phyloP scores from a whole-genome alignment of 371 early-diverging fungal genomes.

The Umbelopsis sp. region DNA sequence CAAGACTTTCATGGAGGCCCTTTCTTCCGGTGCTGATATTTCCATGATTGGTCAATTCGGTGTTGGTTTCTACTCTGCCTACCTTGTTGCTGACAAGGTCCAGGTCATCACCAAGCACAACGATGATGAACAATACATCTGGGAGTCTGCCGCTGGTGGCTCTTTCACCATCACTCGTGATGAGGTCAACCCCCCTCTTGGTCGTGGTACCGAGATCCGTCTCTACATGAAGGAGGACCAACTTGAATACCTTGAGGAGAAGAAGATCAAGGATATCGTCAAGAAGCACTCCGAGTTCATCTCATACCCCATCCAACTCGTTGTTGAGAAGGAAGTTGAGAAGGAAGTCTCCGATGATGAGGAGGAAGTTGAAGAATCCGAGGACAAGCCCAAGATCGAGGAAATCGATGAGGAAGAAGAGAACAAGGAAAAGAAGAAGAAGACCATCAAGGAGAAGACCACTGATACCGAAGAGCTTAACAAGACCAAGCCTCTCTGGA shows the following conservation, averaged over 20 bases:
- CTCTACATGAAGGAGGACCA: constrained; percentile 83
- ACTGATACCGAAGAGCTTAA: constrained; percentile 61
- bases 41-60: constrained; percentile 94
- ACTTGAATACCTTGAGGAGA: constrained; percentile 59
- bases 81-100: constrained; percentile 84
- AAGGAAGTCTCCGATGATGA: constrained; percentile 89
- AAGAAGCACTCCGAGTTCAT: constrained; percentile 87
- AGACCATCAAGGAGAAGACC: constrained; percentile 68
- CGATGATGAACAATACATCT: constrained; percentile 74
- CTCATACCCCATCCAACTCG: constrained; percentile 60
- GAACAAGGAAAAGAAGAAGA: constrained; percentile 73
- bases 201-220: constrained; percentile 79
- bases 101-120: constrained; percentile 84
- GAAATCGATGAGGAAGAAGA: constrained; percentile 68
- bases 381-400: constrained; percentile 60
- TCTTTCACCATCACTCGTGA: constrained; percentile 80
- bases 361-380: constrained; percentile 68
- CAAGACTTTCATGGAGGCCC: constrained; percentile 55
- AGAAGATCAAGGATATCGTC: constrained; percentile 65
- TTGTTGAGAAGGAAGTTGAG: constrained; percentile 62
- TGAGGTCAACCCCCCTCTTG: constrained; percentile 64
- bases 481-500: constrained; percentile 87
- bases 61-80: constrained; percentile 90
- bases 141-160: constrained; percentile 70
- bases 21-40: constrained; percentile 55